Conservation (phyloP, 2,329 filamentous ascomycete genomes). For the Ophiostoma perfectum region DNA sequence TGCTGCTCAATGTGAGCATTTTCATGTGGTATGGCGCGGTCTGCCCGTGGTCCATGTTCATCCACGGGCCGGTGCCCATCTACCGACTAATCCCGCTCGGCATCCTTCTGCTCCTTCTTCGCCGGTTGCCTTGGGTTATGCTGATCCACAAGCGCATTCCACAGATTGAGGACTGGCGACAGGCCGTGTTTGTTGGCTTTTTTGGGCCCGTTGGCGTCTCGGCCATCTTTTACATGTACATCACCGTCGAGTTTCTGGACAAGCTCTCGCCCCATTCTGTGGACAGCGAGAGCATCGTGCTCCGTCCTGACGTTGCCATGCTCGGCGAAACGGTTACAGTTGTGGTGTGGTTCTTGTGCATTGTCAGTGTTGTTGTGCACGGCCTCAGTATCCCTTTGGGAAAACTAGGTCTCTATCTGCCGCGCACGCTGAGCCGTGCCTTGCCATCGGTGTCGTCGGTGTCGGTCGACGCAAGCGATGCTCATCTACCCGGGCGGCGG, state of each 20-base stretch:
- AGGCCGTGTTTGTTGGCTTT: constrained; percentile 83
- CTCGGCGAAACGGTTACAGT: constrained; percentile 63
- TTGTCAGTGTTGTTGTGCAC: constrained; percentile 81
- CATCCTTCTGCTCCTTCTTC: constrained; percentile 68
- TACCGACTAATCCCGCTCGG: constrained; percentile 69
- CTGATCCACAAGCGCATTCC: constrained; percentile 68
- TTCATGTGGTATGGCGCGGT: constrained; percentile 90
- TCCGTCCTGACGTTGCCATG: constrained; percentile 47
- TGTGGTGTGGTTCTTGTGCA: constrained; percentile 79
- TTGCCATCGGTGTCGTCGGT: constrained; percentile 17
- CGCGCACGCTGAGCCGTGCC: constrained; percentile 55
- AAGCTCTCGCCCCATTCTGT: constrained; percentile 51
- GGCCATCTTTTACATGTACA: constrained; percentile 83
- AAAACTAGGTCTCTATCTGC: constrained; percentile 59
- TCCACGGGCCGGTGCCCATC: constrained; percentile 60
- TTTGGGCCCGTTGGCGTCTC: constrained; percentile 92
- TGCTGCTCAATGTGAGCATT: constrained; percentile 82
- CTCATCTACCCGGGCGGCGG: neutral
- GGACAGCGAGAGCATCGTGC: constrained; percentile 59
- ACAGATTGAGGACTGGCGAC: constrained; percentile 67
- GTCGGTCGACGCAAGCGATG: constrained; percentile 12
- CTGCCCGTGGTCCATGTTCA: constrained; percentile 72
- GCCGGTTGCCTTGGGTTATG: constrained; percentile 72
- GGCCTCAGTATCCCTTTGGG: constrained; percentile 74
- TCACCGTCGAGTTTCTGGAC: constrained; percentile 69